Evolutionary conservation across 2,329 filamentous ascomycete genomes (phyloP), one percentile per base, ranked within the genome.

Genomic region (Colletotrichum tanaceti): DNA sequence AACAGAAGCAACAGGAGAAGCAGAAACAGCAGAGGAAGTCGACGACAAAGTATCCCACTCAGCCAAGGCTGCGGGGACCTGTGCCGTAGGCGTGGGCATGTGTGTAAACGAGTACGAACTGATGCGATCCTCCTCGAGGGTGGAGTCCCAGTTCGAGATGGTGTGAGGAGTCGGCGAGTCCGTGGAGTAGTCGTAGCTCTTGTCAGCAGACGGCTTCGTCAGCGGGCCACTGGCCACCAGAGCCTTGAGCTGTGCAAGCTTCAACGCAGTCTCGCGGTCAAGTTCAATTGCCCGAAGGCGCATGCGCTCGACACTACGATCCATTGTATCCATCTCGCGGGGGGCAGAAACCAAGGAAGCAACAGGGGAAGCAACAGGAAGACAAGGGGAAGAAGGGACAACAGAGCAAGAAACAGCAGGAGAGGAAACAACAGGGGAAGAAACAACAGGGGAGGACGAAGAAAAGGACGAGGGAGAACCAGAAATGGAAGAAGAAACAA

Each of bases 61-160:
- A 20, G 62, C 54, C 22, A 64, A 22, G 32, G 62, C 54, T 39
- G 54, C 55, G 7, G 54, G 54, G 24, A 50, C n/a, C 18, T 10
- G 22, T 18, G 20, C 14, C 7, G 55, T 22, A n/a, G 46, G 55
- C 20, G 62, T 44, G 35, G 28, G 55, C n/a, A 28, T 20, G 38
- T 3, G 38, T 14, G 62, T 60, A 20, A 47, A 53, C 4, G 62
- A 65, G 38, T 50, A 46, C 5, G 44, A 22, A 35, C 35, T 38
- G 24, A 60, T 16, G 20, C 54, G 44, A 50, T 47, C 54, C 57
- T 59, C 57, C 32, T 49, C 57, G 39, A 59, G 28, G 28, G 61
- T 59, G 5, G 61, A 58, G 24, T 64, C 61, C 32, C 54, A 64
- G 61, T 59, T 57, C 11, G 61, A 64, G 10, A 59, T 64, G 22